Base-by-base conservation (phyloP, 2,329 filamentous ascomycete species). In the Nigrospora osmanthi region DNA sequence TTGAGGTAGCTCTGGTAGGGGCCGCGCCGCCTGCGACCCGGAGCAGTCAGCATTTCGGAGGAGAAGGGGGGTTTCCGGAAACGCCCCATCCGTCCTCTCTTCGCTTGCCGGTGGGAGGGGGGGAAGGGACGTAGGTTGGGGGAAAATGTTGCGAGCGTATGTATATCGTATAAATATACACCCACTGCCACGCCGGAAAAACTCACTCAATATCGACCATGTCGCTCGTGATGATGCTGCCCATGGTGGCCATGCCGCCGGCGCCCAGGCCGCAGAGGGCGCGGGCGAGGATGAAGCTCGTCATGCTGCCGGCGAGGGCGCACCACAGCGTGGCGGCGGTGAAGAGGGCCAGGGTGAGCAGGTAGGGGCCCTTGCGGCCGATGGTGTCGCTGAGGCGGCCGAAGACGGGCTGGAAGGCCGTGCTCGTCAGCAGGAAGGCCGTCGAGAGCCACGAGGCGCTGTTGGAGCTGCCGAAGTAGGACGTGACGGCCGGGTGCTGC, bases 401-500 rank as follows among this genome's bases (percentile, higher is more conserved):
- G 51, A 87, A 78, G 1, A 91, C 66, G 0, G 87, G 86, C 62
- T 89, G 83, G 46, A 88, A 83, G 19, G 83, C 80, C 1, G 86
- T 89, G 4, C 80, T 86, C 0, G 87, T 89, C 34, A 93, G 71
- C 33, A 91, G 65, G 52, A 89, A 91, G 0, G 85, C 80, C 0
- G 87, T 91, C 2, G 85, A 89, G 5, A 91, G 71, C 87, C 87
- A 93, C 2, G 86, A 89, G 3, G 87, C 87, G 39, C 80, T 80
- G 61, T 91, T 89, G 31, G 85, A 86, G 40, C 84, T 78, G 49
- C 81, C 69, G 62, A 91, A 91, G 61, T 90, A 81, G 1, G 85
- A 89, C 0, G 86, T 89, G 49, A 91, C 89, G 46, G 87, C 84
- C 0, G 87, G 86, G 61, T 93, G 87, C n/a, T n/a, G n/a, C n/a